These are phyloP conservation scores for Gossypium schwendimanii DNA, from an alignment of 441 rosid genomes.

Conservation along the genomic window DNA sequence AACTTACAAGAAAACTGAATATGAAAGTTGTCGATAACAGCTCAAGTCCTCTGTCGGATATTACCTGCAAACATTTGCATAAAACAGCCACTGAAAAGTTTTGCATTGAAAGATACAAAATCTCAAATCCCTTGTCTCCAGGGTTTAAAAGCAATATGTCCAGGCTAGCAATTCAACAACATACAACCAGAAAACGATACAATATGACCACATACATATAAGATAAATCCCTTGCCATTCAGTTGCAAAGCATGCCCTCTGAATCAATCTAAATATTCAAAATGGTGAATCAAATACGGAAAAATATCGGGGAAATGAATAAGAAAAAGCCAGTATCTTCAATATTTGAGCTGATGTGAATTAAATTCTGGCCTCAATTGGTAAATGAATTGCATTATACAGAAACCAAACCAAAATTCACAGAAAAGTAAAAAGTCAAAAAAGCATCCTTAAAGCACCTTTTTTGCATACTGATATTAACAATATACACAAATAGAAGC, in stretches of 20 bases:
- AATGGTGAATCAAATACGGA: neutral
- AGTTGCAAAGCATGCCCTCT: neutral
- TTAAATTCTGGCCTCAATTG: neutral
- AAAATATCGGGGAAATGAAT: neutral
- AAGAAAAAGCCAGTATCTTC: neutral
- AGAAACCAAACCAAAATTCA: slow-evolving; percentile 1
- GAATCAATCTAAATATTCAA: neutral
- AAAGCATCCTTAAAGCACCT: neutral
- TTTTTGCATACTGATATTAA: neutral
- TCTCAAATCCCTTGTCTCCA: neutral
- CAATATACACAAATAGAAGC: neutral
- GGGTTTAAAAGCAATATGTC: neutral
- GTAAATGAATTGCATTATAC: neutral
- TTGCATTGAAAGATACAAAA: neutral
- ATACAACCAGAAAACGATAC: neutral
- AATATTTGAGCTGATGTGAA: neutral
- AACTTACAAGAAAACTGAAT: slow-evolving; percentile 68
- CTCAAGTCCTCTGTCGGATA: slow-evolving; percentile 77
- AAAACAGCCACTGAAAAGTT: neutral
- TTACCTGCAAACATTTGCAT: slow-evolving; percentile 40
- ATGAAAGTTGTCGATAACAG: slow-evolving; percentile 66
- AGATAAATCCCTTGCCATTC: neutral
- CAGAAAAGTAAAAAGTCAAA: neutral
- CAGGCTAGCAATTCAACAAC: neutral
- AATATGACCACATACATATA: neutral